Evolutionary conservation across 2,329 filamentous ascomycete species (phyloP).

Genomic region (Aquanectria penicillioides): DNA sequence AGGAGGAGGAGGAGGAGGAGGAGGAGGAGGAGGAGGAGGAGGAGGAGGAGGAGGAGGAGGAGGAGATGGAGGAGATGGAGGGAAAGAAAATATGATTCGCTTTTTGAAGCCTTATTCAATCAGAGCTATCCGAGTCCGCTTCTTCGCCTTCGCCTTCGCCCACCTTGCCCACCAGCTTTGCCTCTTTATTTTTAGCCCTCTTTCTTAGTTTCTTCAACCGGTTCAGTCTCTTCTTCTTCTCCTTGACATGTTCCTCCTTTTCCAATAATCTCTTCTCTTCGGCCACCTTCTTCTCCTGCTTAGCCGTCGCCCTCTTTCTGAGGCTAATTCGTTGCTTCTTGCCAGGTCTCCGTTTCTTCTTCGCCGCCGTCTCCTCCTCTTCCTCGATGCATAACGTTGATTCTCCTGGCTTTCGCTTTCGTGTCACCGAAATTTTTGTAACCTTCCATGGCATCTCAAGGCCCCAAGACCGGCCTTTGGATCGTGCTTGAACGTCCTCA

Average conservation of each 20-base stretch:
- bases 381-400: slow-evolving; percentile 11
- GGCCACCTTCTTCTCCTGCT: slow-evolving; percentile 52
- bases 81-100: too few relatives aligned
- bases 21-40: too few relatives aligned
- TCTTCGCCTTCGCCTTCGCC: slow-evolving; percentile 37
- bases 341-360: slow-evolving; percentile 58
- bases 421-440: slow-evolving; percentile 52
- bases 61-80: too few relatives aligned
- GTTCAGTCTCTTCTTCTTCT: slow-evolving; percentile 72
- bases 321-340: slow-evolving; percentile 68
- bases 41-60: too few relatives aligned
- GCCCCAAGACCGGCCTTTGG: slow-evolving; percentile 62
- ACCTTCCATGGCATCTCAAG: slow-evolving; percentile 71
- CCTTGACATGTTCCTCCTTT: slow-evolving; percentile 66
- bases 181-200: slow-evolving; percentile 66
- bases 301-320: slow-evolving; percentile 56
- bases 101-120: slow-evolving; percentile 7
- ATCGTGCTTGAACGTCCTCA: slow-evolving; percentile 59
- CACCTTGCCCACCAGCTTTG: slow-evolving; percentile 51
- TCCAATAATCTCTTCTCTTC: slow-evolving; percentile 52
- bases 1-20: too few relatives aligned
- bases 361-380: slow-evolving; percentile 32
- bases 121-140: slow-evolving; percentile 26
- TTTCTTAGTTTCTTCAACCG: slow-evolving; percentile 68
- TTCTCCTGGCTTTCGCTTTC: slow-evolving; percentile 34